A percentile compares a stretch with the other conserved stretches of the same genome.
phyloP scores from a whole-genome alignment of 2,329 filamentous ascomycete genomes.

The Microdochium nivale region DNA sequence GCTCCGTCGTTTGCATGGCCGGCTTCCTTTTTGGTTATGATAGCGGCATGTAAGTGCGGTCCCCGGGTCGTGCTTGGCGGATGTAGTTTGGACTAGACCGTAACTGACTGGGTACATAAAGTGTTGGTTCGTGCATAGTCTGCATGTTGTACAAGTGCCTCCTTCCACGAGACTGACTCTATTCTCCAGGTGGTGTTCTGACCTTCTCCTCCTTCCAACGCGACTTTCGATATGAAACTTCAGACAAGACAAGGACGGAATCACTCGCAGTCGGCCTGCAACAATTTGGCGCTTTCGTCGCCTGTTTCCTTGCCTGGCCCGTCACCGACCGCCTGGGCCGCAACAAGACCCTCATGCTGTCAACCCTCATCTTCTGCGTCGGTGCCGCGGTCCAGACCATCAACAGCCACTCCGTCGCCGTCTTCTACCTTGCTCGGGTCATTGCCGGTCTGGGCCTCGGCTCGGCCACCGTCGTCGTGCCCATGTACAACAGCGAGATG shows the following conservation, averaged over 20 bases:
- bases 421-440: conserved; percentile 22
- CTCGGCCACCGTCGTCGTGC: conserved; percentile 24
- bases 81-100: conserved; percentile 6
- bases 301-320: conserved; percentile 22
- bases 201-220: conserved; percentile 17
- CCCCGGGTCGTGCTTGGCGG: neutral
- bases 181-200: conserved; percentile 19
- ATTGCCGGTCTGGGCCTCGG: conserved; percentile 22
- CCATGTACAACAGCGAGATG: conserved; percentile 31
- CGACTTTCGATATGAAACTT: conserved; percentile 17
- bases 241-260: conserved; percentile 14
- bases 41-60: conserved; percentile 24
- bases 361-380: conserved; percentile 31
- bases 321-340: conserved; percentile 19
- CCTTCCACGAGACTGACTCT: neutral
- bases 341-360: conserved; percentile 22
- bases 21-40: conserved; percentile 39
- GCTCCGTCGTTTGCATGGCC: conserved; percentile 39
- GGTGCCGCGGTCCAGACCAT: conserved; percentile 32
- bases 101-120: conserved; percentile 1
- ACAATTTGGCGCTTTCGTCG: conserved; percentile 22
- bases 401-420: conserved; percentile 26
- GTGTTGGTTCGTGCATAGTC: conserved; percentile 17
- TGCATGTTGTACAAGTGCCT: too few relatives aligned
- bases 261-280: conserved; percentile 21